Evolutionary conservation across 805 yeast species (phyloP), one percentile per base, ranked within the genome.

Genomic region (Wickerhamia fluorescens): DNA sequence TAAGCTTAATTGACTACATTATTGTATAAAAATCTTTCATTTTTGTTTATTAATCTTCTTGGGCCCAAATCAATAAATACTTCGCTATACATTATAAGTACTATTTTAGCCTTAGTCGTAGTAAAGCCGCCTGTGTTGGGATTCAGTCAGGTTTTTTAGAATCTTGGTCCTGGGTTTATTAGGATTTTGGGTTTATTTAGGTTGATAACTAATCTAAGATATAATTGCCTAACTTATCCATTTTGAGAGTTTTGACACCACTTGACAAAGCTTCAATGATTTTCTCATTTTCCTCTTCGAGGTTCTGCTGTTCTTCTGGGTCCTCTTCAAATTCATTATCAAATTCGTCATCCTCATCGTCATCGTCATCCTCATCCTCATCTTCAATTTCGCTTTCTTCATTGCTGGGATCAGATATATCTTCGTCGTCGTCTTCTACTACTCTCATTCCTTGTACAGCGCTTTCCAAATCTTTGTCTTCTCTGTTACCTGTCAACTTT

Each of bases 181-280:
- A n/a, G n/a, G n/a, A n/a, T n/a, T n/a, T n/a, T n/a, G n/a, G n/a
- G n/a, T n/a, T n/a, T n/a, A n/a, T n/a, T n/a, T n/a, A n/a, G n/a
- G n/a, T n/a, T n/a, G n/a, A 16, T 20, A 31, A 35, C 31, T 60
- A 63, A 10, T 80, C 84, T 21, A 84, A 50, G 19, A 82, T 77
- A 49, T 84, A 84, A 53, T 84, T 84, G 23, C 95, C 95, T 25
- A 84, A 51, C 43, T 77, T 81, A 49, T 84, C 95, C 79, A 80
- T 76, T 49, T 80, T 81, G 40, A 84, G 54, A n/a, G 74, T 67
- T 26, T 69, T 64, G 18, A 6, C 23, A 13, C 89, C 92, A 5
- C 56, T 50, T 8, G 76, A 73, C 28, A 83, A 55, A 3, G 89
- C 92, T 37, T 75, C 75, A 15, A 83, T 73, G 46, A 83, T 84